Conservation (phyloP, 495 filamentous ascomycete genomes). For the Trichoderma reesei region DNA sequence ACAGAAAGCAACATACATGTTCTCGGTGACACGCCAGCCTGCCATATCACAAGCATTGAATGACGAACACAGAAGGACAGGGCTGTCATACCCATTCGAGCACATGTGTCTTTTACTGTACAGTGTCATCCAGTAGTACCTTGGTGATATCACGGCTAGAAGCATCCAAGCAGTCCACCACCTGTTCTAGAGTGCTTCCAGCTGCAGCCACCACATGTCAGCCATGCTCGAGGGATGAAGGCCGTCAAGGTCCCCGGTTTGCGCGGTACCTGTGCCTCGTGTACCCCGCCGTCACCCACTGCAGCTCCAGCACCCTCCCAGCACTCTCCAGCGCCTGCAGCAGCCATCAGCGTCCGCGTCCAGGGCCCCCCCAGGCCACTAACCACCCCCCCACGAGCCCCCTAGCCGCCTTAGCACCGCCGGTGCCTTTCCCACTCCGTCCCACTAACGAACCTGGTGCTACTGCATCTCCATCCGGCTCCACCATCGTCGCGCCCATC, state of each 20-base stretch:
- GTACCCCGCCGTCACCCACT: not conserved
- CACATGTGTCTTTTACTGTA: too few species aligned
- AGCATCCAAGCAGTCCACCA: too few species aligned
- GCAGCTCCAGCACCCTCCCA: not conserved
- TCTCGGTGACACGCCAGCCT: too few species aligned
- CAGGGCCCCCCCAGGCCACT: not conserved
- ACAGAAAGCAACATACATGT: too few species aligned
- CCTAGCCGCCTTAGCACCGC: not conserved
- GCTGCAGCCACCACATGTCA: too few species aligned
- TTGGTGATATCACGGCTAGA: too few species aligned
- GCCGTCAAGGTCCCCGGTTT: not conserved
- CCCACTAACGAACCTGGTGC: not conserved
- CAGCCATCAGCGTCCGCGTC: not conserved
- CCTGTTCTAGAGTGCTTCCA: too few species aligned
- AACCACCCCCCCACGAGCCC: too few species aligned
- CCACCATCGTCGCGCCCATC: slow-evolving; percentile 1
- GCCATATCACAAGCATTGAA: too few species aligned
- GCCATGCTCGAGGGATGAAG: not conserved
- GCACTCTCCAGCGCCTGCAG: not conserved
- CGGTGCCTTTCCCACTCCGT: not conserved
- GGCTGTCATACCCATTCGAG: too few species aligned
- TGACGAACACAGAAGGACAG: too few species aligned
- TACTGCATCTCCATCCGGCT: slow-evolving; percentile 7
- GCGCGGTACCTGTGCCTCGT: not conserved
- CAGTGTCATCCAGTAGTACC: too few species aligned